A percentile compares a stretch with the other conserved stretches of the same genome.
These are phyloP conservation scores for Lyophyllum shimeji DNA, from an alignment of 768 basidiomycete genomes.

Conservation along the genomic window DNA sequence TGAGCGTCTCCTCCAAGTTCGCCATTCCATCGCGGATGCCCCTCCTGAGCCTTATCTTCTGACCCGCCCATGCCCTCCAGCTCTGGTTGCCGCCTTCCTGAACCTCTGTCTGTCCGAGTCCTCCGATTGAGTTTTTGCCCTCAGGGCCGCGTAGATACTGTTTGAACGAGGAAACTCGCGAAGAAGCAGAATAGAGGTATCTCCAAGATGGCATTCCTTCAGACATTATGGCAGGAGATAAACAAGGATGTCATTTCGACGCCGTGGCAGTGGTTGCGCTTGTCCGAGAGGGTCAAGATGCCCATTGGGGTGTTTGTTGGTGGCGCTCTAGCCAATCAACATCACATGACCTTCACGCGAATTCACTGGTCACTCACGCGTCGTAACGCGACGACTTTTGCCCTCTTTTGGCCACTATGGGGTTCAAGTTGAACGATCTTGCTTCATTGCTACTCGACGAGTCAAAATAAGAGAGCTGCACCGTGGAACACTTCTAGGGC, in stretches of 20 bases:
- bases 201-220: conserved; percentile 38
- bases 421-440: too few relatives aligned
- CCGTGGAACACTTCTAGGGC: too few relatives aligned
- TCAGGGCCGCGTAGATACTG: conserved; percentile 35
- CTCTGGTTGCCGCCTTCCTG: conserved; percentile 38
- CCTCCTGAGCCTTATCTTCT: conserved; percentile 44
- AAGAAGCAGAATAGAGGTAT: conserved; percentile 30
- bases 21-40: conserved; percentile 9
- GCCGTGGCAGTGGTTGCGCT: too few relatives aligned
- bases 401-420: too few relatives aligned
- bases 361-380: too few relatives aligned
- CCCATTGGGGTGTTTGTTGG: background rate
- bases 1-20: conserved; percentile 40
- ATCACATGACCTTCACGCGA: too few relatives aligned
- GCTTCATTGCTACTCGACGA: too few relatives aligned
- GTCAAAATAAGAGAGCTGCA: too few relatives aligned
- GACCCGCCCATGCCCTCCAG: conserved; percentile 66
- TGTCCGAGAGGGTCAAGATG: too few relatives aligned
- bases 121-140: conserved; percentile 3
- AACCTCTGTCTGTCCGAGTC: background rate
- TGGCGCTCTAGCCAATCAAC: background rate
- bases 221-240: conserved; percentile 28
- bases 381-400: too few relatives aligned
- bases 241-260: too few relatives aligned
- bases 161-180: conserved; percentile 40